Conservation (phyloP, 2,329 filamentous ascomycete species). For the Polychaeton citri region DNA sequence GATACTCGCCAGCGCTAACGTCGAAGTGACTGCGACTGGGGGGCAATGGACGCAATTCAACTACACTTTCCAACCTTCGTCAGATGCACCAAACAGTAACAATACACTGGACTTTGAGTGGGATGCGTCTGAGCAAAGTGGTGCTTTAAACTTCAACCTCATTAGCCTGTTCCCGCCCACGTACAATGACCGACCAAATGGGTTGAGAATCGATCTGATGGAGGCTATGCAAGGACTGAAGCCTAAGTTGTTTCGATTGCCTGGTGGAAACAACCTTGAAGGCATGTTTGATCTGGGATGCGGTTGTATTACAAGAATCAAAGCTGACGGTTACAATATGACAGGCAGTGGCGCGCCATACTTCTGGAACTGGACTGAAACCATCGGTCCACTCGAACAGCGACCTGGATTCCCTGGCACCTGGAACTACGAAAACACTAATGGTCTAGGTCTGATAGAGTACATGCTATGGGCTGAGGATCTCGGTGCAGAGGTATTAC, state of each 20-base stretch:
- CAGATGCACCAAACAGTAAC: conserved; percentile 33
- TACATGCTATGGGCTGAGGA: conserved; percentile 47
- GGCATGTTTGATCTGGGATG: conserved; percentile 21
- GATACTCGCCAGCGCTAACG: conserved; percentile 25
- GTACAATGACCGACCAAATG: conserved; percentile 40
- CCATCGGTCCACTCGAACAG: conserved; percentile 39
- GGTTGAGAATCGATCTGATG: conserved; percentile 36
- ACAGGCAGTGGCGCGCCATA: conserved; percentile 13
- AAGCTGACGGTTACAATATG: no score
- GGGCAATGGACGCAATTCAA: conserved; percentile 20
- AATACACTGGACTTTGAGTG: conserved; percentile 41
- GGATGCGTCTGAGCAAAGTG: conserved; percentile 20
- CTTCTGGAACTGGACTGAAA: conserved; percentile 37
- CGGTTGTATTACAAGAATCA: no score
- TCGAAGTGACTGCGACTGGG: conserved; percentile 15
- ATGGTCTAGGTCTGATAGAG: conserved; percentile 49
- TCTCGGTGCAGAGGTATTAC: conserved; percentile 41
- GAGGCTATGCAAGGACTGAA: conserved; percentile 22
- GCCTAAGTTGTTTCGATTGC: conserved; percentile 36
- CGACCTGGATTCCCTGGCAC: conserved; percentile 41
- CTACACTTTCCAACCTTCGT: conserved; percentile 28
- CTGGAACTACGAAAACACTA: conserved; percentile 49
- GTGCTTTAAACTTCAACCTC: conserved; percentile 37
- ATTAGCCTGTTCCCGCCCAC: conserved; percentile 42
- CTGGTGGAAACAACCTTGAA: conserved; percentile 41